These are phyloP conservation scores for Hypoxylon subgilvum DNA, from an alignment of 495 filamentous ascomycete species.

Conservation along the genomic window DNA sequence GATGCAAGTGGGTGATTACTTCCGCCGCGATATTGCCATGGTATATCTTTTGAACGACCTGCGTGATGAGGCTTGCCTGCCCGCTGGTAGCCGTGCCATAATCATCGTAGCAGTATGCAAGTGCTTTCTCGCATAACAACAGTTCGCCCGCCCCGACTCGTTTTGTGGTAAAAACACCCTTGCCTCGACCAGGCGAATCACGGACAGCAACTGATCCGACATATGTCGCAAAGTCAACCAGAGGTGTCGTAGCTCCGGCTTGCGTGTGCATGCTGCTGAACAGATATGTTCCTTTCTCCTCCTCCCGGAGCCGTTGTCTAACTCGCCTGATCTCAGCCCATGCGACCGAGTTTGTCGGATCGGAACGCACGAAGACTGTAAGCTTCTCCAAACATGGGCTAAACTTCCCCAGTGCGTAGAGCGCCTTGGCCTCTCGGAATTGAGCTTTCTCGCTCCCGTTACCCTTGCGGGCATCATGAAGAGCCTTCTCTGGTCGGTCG, in stretches of 20 bases:
- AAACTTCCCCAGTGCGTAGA: slow-evolving; percentile 54
- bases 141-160: slow-evolving; percentile 59
- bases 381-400: slow-evolving; percentile 41
- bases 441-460: slow-evolving; percentile 50
- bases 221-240: slow-evolving; percentile 57
- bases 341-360: slow-evolving; percentile 42
- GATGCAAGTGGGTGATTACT: slow-evolving; percentile 50
- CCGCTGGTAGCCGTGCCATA: slow-evolving; percentile 35
- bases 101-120: slow-evolving; percentile 43
- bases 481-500: slow-evolving; percentile 49
- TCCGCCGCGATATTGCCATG: slow-evolving; percentile 49
- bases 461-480: slow-evolving; percentile 43
- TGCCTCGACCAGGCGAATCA: slow-evolving; percentile 39
- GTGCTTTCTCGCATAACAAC: slow-evolving; percentile 63
- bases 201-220: slow-evolving; percentile 38
- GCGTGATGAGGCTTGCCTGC: slow-evolving; percentile 47
- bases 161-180: slow-evolving; percentile 57
- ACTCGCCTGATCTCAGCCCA: slow-evolving; percentile 41
- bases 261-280: slow-evolving; percentile 51
- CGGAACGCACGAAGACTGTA: slow-evolving; percentile 23
- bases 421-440: slow-evolving; percentile 53
- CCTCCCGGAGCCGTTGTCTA: slow-evolving; percentile 40
- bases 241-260: slow-evolving; percentile 40
- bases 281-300: slow-evolving; percentile 50
- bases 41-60: slow-evolving; percentile 53